Evolutionary conservation across 73 alveolate species (phyloP), one percentile per base, ranked within the genome.

Genomic region (Stentor roeselii): DNA sequence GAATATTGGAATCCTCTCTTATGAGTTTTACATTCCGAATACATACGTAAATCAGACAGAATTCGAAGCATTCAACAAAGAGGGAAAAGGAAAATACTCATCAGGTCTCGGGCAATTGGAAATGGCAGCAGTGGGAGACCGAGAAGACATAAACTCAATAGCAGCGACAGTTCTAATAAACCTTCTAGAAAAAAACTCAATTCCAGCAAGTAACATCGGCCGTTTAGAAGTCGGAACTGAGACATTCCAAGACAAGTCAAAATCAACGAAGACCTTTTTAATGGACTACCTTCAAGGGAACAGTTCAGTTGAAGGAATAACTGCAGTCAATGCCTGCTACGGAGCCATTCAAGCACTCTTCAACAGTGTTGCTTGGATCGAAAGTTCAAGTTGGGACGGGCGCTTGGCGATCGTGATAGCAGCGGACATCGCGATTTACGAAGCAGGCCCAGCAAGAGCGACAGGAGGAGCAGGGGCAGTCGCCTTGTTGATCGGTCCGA

Each of bases 181-280:
- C 82, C 83, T 97, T n/a, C 75, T 98, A 58, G 92, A 88, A 67
- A 98, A 98, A 86, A 84, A 98, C 85, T 60, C 88, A 41, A 88
- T 98, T 38, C 89, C 92, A 61, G 94, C 96, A 67, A 86, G 88
- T 50, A 84, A 89, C 38, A 95, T 98, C 31, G 99, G 99, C 36
- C 88, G 99, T 84, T 92, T 98, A 60, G 99, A 98, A 87, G 98
- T 98, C 1, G 99, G 99, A 0, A 96, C 99, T 21, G 99, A 98
- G 87, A 96, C 99, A 14, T 61, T 98, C 84, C 85, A 96, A 74
- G 99, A 98, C 83, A 96, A 98, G 83, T 92, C 99, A 39, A 98
- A 98, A 92, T 92, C 98, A 50, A 93, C 95, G 37, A 98, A 98
- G 87, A 98, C 99, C 14, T 90, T 91, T 67, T 89, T 98, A 60